phyloP scores from a whole-genome alignment of 106 monocot genomes.

The Dendrobium chrysotoxum region DNA sequence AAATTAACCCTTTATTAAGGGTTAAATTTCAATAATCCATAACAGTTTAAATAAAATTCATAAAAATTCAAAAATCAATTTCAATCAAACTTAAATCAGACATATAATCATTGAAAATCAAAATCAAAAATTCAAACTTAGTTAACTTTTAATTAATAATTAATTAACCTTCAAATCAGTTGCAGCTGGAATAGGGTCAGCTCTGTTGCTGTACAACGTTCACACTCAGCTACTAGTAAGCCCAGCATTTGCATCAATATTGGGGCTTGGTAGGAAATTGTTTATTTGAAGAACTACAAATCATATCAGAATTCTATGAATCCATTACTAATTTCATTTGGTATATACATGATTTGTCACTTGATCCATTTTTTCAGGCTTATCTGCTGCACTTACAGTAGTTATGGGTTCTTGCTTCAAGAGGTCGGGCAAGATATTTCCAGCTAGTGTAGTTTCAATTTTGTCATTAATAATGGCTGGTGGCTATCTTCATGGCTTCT shows the following conservation, averaged over 20 bases:
- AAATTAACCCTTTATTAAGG: too few relatives aligned
- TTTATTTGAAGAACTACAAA: not conserved
- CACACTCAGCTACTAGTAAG: conserved; percentile 70
- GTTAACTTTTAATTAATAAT: too few relatives aligned
- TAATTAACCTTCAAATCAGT: too few relatives aligned
- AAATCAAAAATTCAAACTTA: too few relatives aligned
- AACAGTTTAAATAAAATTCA: too few relatives aligned
- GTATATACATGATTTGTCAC: not conserved
- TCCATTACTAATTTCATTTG: not conserved
- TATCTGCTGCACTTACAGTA: conserved; percentile 71
- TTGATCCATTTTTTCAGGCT: conserved; percentile 24
- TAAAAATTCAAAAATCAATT: too few relatives aligned
- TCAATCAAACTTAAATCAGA: too few relatives aligned
- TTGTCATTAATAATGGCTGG: conserved; percentile 75
- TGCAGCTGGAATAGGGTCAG: conserved; percentile 64
- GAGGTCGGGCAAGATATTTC: conserved; percentile 84
- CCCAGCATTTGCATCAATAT: conserved; percentile 73
- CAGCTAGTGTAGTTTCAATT: conserved; percentile 79
- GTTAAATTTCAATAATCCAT: too few relatives aligned
- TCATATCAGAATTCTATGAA: not conserved
- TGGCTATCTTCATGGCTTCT: conserved; percentile 79
- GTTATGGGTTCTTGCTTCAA: conserved; percentile 96
- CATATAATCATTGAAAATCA: too few relatives aligned
- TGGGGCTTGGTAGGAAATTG: conserved; percentile 60
- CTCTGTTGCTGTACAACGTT: conserved; percentile 61